These are phyloP conservation scores for Cryptosporidium tyzzeri DNA, from an alignment of 169 alveolate species.

Conservation along the genomic window DNA sequence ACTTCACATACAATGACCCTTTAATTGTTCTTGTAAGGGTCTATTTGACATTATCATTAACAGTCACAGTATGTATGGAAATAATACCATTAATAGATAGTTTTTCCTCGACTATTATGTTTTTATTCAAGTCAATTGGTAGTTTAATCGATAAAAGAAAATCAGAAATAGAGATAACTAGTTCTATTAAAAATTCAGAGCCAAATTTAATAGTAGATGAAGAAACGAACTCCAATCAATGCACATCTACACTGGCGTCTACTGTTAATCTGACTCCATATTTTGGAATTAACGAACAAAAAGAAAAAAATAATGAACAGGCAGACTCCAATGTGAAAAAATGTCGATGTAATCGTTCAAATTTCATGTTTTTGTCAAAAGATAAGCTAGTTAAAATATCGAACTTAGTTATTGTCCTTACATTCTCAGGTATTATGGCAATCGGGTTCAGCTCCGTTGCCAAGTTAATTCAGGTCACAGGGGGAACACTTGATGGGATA, in stretches of 20 bases:
- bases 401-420: slow-evolving; percentile 17
- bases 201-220: slow-evolving; percentile 3
- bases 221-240: slow-evolving; percentile 32
- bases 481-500: slow-evolving; percentile 72
- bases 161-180: neutral
- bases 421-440: slow-evolving; percentile 65
- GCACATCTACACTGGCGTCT: slow-evolving; percentile 51
- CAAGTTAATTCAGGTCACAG: slow-evolving; percentile 67
- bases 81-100: slow-evolving; percentile 44
- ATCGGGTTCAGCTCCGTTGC: slow-evolving; percentile 56
- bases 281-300: neutral
- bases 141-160: neutral
- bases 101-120: slow-evolving; percentile 23
- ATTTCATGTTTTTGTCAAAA: neutral
- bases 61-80: slow-evolving; percentile 74
- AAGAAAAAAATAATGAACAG: neutral
- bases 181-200: neutral
- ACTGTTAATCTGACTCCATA: slow-evolving; percentile 18
- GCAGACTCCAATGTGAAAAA: neutral
- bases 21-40: slow-evolving; percentile 30
- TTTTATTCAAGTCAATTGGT: neutral
- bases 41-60: slow-evolving; percentile 35
- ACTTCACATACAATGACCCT: slow-evolving; percentile 52
- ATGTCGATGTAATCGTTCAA: neutral
- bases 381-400: slow-evolving; percentile 2